Evolutionary conservation across 169 alveolate species (phyloP).

Genomic region (Eimeria zaria): DNA sequence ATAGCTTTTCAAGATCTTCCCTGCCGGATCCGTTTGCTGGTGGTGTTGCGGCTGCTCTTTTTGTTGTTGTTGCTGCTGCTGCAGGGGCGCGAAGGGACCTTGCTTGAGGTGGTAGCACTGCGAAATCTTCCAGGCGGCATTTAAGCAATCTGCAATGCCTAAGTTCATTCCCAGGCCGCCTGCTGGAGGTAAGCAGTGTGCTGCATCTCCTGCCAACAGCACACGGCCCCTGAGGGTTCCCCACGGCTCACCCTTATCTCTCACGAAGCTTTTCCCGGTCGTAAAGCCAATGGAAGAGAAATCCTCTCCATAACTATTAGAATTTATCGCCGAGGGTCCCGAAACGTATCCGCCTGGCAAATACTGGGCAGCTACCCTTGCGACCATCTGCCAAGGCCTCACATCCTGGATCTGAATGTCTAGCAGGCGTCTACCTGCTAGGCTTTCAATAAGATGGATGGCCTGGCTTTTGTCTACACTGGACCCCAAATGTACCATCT

Average conservation of each 20-base stretch:
- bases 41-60: constrained; percentile 11
- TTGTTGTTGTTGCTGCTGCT: constrained; percentile 42
- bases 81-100: constrained; percentile 7
- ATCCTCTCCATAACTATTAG: background rate
- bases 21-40: background rate
- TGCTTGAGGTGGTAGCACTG: constrained; percentile 82
- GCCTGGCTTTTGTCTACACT: background rate
- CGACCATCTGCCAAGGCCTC: constrained; percentile 79
- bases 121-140: constrained; percentile 91
- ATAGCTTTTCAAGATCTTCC: constrained; percentile 59
- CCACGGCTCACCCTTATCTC: constrained; percentile 15
- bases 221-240: constrained; percentile 81
- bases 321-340: background rate
- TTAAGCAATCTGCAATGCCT: constrained; percentile 95
- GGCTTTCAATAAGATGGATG: background rate
- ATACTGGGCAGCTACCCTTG: constrained; percentile 65
- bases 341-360: constrained; percentile 22
- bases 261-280: background rate
- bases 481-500: background rate
- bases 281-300: background rate
- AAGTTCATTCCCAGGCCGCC: constrained; percentile 98
- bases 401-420: constrained; percentile 68
- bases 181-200: constrained; percentile 97
- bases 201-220: constrained; percentile 96
- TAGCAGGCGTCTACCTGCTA: constrained; percentile 36